These are phyloP conservation scores for Suillus cothurnatus DNA, from an alignment of 768 basidiomycete species.

Conservation along the genomic window DNA sequence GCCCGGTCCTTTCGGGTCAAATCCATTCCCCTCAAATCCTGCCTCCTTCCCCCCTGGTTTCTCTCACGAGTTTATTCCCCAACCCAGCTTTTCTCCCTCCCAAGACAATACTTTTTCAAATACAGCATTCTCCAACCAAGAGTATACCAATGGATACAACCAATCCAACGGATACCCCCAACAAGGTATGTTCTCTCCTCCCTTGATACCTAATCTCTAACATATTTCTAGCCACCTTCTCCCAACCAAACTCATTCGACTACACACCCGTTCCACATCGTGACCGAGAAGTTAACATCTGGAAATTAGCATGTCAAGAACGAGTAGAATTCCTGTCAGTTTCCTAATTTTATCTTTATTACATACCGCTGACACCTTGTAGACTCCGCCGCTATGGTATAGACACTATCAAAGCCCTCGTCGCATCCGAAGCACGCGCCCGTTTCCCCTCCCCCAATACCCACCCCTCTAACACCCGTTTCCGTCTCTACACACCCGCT, in stretches of 20 bases:
- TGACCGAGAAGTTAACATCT: slow-evolving; percentile 37
- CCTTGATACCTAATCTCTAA: not conserved
- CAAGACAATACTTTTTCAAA: not conserved
- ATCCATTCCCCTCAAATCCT: not conserved
- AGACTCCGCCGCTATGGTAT: slow-evolving; percentile 35
- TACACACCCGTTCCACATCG: slow-evolving; percentile 28
- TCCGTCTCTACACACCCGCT: slow-evolving; percentile 33
- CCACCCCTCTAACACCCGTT: slow-evolving; percentile 17
- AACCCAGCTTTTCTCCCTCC: not conserved
- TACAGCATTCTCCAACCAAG: not conserved
- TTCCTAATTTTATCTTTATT: slow-evolving; percentile 12
- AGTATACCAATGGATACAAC: not conserved
- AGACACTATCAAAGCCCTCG: slow-evolving; percentile 36
- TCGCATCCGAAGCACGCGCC: slow-evolving; percentile 29
- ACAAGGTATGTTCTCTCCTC: not conserved
- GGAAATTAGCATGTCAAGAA: slow-evolving; percentile 38
- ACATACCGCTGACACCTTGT: not conserved
- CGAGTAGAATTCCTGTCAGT: slow-evolving; percentile 36
- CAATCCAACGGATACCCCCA: slow-evolving; percentile 4
- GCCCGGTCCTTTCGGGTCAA: not conserved
- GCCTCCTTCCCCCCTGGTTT: not conserved
- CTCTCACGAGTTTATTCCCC: slow-evolving; percentile 5
- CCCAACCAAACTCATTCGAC: slow-evolving; percentile 1
- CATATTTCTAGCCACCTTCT: not conserved
- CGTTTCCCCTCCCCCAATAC: slow-evolving; percentile 2